Conservation (phyloP, 1,139 yeast genomes). For the Yamadazyma dendronema region DNA sequence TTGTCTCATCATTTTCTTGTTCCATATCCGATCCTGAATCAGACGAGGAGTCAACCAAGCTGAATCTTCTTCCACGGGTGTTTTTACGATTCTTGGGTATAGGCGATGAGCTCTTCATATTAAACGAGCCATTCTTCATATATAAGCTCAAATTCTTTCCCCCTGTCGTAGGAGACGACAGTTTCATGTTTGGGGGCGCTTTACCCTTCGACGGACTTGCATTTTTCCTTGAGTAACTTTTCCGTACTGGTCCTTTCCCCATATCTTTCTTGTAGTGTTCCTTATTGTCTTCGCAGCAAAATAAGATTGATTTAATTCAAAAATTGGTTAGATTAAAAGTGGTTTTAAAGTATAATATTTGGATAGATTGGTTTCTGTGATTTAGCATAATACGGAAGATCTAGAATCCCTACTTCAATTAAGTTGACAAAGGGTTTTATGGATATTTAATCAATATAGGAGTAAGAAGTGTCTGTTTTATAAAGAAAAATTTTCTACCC, state of each 20-base stretch:
- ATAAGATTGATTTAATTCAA: not conserved
- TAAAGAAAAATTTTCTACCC: not conserved
- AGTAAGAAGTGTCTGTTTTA: not conserved
- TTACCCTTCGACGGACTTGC: slow-evolving; percentile 4
- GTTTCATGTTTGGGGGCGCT: not conserved
- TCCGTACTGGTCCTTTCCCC: slow-evolving; percentile 9
- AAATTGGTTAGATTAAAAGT: not conserved
- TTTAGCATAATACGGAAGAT: not conserved
- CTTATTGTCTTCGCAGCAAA: not conserved
- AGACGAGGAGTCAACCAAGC: slow-evolving; percentile 39
- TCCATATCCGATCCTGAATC: slow-evolving; percentile 16
- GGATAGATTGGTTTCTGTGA: not conserved
- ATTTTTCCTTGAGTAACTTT: slow-evolving; percentile 5
- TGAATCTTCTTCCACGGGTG: slow-evolving; percentile 32
- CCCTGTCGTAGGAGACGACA: slow-evolving; percentile 17
- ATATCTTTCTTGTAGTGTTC: not conserved
- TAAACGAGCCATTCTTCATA: slow-evolving; percentile 16
- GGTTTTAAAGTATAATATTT: not conserved
- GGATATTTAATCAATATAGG: not conserved
- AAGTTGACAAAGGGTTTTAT: not conserved
- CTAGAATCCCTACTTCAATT: not conserved
- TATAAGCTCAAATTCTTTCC: slow-evolving; percentile 36
- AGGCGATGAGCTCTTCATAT: slow-evolving; percentile 4
- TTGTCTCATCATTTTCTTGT: not conserved
- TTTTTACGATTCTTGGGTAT: slow-evolving; percentile 1